Conservation (phyloP, 371 early-diverging fungal genomes). For the Vairimorpha apis region DNA sequence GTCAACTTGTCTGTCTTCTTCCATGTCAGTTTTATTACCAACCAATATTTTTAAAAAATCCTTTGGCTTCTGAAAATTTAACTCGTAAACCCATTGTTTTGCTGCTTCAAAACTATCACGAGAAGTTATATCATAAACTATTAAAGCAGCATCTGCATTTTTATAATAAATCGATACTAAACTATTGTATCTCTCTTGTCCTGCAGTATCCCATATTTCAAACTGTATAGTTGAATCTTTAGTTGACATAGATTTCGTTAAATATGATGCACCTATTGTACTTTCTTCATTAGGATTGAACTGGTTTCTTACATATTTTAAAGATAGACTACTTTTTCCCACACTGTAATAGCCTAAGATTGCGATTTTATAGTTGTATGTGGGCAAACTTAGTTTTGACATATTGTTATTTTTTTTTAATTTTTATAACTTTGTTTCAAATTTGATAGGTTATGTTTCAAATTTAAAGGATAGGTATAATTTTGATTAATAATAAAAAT, state of each 20-base stretch:
- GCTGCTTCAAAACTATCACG: constrained; percentile 82
- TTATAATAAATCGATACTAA: constrained; percentile 79
- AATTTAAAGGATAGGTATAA: neutral
- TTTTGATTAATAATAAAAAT: too few species aligned
- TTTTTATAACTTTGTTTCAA: constrained; percentile 25
- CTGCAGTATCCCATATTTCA: constrained; percentile 95
- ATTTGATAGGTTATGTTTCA: neutral
- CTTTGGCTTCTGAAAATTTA: constrained; percentile 85
- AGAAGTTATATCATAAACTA: constrained; percentile 96
- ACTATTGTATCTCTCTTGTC: constrained; percentile 65
- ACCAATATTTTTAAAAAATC: constrained; percentile 95
- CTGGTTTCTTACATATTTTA: constrained; percentile 84
- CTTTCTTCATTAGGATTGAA: constrained; percentile 96
- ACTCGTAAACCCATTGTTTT: constrained; percentile 89
- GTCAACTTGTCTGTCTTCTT: constrained; percentile 79
- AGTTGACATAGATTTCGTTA: constrained; percentile 85
- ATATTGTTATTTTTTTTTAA: constrained; percentile 15
- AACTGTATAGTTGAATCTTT: constrained; percentile 91
- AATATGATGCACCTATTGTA: constrained; percentile 98
- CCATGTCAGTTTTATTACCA: constrained; percentile 96
- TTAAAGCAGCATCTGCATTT: constrained; percentile 90
- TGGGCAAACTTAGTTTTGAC: constrained; percentile 32
- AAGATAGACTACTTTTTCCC: constrained; percentile 62
- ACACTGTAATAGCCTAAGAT: constrained; percentile 63
- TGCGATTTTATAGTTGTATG: constrained; percentile 61